Evolutionary conservation across 2,329 filamentous ascomycete genomes (phyloP).

Genomic region (Chaetomium strumarium): DNA sequence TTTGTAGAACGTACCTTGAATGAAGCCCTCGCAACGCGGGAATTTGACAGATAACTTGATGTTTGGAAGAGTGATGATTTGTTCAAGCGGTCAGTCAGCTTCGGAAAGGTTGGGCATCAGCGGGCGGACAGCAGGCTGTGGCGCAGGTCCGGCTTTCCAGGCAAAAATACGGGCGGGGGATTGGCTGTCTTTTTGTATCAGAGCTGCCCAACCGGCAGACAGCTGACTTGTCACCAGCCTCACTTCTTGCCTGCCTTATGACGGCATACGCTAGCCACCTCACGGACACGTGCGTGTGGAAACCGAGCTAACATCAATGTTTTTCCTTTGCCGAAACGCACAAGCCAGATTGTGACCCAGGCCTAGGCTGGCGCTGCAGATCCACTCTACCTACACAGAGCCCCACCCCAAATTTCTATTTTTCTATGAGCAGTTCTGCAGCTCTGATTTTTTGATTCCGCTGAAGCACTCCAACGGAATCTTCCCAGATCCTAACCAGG

Average conservation of each 20-base stretch:
- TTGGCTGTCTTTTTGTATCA: constrained; percentile 17
- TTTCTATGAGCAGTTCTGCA: not conserved
- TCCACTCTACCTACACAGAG: too few species aligned
- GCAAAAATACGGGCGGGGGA: constrained; percentile 13
- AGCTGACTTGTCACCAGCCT: constrained; percentile 26
- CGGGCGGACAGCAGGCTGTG: constrained; percentile 22
- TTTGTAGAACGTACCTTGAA: constrained; percentile 18
- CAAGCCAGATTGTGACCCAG: not conserved
- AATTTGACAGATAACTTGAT: constrained; percentile 8
- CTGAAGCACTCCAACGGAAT: not conserved
- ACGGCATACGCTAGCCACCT: constrained; percentile 15
- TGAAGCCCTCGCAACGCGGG: constrained; percentile 8
- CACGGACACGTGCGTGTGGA: not conserved
- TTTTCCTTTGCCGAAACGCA: constrained; percentile 17
- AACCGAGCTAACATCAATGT: constrained; percentile 12
- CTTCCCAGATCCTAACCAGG: constrained; percentile 1
- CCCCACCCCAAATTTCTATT: constrained; percentile 13
- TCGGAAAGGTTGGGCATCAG: constrained; percentile 33
- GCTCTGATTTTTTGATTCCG: constrained; percentile 1
- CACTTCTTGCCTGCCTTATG: constrained; percentile 22
- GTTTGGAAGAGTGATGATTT: constrained; percentile 23
- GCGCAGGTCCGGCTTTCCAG: constrained; percentile 19
- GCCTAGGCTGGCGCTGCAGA: not conserved
- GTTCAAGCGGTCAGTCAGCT: constrained; percentile 31
- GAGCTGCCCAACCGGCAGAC: constrained; percentile 23